A percentile compares a stretch with the other conserved stretches of the same genome.
Conservation (phyloP, 73 alveolate genomes). For the Stentor coeruleus region DNA sequence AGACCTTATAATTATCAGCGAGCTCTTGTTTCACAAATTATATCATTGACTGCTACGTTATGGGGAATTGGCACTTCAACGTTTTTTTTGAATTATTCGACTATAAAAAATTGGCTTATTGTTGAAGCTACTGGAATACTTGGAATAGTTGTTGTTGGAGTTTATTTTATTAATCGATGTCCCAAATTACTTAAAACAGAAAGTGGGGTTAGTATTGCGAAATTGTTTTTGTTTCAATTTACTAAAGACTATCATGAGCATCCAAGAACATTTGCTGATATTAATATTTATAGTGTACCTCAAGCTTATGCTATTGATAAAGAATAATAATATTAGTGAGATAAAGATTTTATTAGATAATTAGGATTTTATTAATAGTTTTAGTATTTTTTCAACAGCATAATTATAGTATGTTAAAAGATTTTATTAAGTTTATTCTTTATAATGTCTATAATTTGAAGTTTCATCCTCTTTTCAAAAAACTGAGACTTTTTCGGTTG, state of each 20-base stretch:
- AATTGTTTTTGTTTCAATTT: background rate
- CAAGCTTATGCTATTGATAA: no score
- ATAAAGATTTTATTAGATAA: no score
- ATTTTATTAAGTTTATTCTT: no score
- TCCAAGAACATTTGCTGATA: background rate
- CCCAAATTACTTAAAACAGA: background rate
- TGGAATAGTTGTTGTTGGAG: background rate
- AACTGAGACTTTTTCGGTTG: no score
- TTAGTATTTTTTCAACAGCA: no score
- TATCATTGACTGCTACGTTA: background rate
- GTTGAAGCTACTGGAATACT: background rate
- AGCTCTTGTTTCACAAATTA: background rate
- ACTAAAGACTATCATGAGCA: background rate
- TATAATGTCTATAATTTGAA: no score
- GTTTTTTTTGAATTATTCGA: background rate
- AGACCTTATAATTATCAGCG: background rate
- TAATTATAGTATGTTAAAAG: no score
- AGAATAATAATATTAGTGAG: no score
- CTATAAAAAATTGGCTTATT: background rate
- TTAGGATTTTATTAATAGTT: no score
- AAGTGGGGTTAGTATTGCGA: background rate
- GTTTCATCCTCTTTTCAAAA: no score
- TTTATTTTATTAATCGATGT: no score
- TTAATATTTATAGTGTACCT: no score
- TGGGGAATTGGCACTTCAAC: background rate